phyloP scores from a whole-genome alignment of 129 eudicot species.

The Oenanthe sinensis region DNA sequence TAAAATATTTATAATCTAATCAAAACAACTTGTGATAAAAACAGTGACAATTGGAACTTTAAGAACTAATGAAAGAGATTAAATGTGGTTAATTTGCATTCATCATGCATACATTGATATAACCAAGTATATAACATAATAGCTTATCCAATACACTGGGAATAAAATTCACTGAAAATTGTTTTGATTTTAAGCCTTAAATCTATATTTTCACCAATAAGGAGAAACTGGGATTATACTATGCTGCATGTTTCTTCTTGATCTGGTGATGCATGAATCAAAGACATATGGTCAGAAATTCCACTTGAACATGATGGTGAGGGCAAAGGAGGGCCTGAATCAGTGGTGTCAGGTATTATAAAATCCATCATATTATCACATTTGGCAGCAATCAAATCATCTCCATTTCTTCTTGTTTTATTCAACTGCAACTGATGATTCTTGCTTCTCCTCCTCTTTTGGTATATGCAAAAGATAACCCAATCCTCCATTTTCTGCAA shows the following conservation, averaged over 20 bases:
- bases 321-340: background rate
- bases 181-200: background rate
- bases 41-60: background rate
- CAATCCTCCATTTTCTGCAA: conserved; percentile 21
- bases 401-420: background rate
- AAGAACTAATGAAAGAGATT: background rate
- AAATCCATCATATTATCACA: background rate
- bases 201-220: background rate
- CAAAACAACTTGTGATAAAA: background rate
- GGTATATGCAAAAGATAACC: conserved; percentile 22
- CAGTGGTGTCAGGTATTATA: background rate
- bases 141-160: background rate
- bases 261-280: background rate
- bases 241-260: conserved; percentile 5
- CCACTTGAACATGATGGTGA: conserved; percentile 5
- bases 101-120: background rate
- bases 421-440: background rate
- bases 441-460: conserved; percentile 10
- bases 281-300: background rate
- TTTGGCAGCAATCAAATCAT: background rate
- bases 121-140: background rate
- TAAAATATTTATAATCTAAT: background rate
- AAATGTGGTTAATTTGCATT: background rate
- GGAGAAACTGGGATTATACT: background rate
- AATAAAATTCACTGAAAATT: background rate